These are phyloP conservation scores for Amoebophrya sp. DNA, from an alignment of 169 alveolate species.

Conservation along the genomic window DNA sequence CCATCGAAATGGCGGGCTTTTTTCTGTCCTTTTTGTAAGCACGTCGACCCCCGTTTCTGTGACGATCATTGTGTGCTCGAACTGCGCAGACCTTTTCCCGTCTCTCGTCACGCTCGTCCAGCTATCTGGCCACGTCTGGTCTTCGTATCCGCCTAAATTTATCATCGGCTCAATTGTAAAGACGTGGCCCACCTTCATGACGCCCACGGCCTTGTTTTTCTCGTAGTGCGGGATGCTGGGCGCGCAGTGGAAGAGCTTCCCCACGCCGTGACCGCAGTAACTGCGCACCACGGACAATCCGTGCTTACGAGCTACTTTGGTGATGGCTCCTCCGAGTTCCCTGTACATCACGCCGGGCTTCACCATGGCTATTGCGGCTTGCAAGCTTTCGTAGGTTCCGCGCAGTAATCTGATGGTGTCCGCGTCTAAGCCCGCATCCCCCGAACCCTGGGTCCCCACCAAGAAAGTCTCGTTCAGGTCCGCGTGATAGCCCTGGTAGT, in stretches of 20 bases:
- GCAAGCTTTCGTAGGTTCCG: constrained; percentile 46
- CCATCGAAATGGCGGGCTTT: not conserved
- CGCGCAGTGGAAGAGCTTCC: constrained; percentile 90
- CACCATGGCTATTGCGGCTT: constrained; percentile 70
- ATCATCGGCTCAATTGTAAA: constrained; percentile 99
- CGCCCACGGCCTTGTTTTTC: constrained; percentile 91
- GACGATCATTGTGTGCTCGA: constrained; percentile 92
- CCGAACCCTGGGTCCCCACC: constrained; percentile 76
- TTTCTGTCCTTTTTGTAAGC: constrained; percentile 12
- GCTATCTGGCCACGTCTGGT: constrained; percentile 92
- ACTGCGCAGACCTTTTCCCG: constrained; percentile 87
- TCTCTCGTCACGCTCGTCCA: constrained; percentile 94
- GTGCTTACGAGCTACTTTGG: constrained; percentile 46
- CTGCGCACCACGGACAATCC: constrained; percentile 53
- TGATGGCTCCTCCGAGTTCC: not conserved
- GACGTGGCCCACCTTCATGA: constrained; percentile 72
- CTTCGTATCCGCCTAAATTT: constrained; percentile 86
- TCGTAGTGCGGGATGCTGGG: constrained; percentile 96
- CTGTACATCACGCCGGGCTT: constrained; percentile 95
- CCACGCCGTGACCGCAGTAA: constrained; percentile 98
- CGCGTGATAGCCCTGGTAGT: constrained; percentile 85
- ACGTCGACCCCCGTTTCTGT: constrained; percentile 60
- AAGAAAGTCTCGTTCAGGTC: constrained; percentile 92
- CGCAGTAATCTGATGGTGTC: not conserved
- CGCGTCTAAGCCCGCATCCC: no score